These are phyloP conservation scores for Colletotrichum cereale DNA, from an alignment of 2,329 filamentous ascomycete species.

Conservation along the genomic window DNA sequence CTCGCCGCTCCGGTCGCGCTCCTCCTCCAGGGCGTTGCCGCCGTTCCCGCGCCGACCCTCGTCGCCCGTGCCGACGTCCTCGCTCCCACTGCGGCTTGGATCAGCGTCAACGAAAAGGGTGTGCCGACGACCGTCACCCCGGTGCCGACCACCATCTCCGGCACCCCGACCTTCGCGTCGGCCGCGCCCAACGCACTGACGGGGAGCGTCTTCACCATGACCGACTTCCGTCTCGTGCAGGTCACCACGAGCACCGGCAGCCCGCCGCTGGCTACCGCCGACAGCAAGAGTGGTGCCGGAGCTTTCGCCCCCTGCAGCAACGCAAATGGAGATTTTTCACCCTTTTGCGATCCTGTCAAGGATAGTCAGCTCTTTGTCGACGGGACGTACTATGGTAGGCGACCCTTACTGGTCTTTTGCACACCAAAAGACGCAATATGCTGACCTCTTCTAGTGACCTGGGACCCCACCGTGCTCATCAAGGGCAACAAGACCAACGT, in stretches of 20 bases:
- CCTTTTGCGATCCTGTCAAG: conserved; percentile 64
- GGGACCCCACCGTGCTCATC: conserved; percentile 66
- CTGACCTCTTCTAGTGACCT: conserved; percentile 60
- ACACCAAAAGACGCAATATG: neutral
- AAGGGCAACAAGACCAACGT: conserved; percentile 52
- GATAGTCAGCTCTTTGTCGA: conserved; percentile 59
- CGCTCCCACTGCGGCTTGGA: conserved; percentile 62
- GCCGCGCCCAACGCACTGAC: conserved; percentile 62
- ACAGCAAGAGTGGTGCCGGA: conserved; percentile 56
- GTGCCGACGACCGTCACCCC: conserved; percentile 64
- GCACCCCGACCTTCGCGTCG: conserved; percentile 54
- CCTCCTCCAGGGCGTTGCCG: conserved; percentile 45
- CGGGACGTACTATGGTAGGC: conserved; percentile 65
- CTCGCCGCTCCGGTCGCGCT: conserved; percentile 47
- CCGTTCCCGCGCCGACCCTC: conserved; percentile 46
- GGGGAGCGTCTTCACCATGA: conserved; percentile 56
- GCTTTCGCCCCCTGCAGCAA: conserved; percentile 66
- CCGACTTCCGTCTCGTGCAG: conserved; percentile 51
- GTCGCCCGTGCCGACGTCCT: conserved; percentile 41
- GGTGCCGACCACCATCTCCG: conserved; percentile 58
- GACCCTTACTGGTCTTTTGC: neutral
- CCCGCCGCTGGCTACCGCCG: conserved; percentile 60
- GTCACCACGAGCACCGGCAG: conserved; percentile 57
- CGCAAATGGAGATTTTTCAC: conserved; percentile 58
- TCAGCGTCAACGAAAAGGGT: conserved; percentile 62